Conservation (phyloP, 208 protist genomes). For the Novymonas esmeraldas region DNA sequence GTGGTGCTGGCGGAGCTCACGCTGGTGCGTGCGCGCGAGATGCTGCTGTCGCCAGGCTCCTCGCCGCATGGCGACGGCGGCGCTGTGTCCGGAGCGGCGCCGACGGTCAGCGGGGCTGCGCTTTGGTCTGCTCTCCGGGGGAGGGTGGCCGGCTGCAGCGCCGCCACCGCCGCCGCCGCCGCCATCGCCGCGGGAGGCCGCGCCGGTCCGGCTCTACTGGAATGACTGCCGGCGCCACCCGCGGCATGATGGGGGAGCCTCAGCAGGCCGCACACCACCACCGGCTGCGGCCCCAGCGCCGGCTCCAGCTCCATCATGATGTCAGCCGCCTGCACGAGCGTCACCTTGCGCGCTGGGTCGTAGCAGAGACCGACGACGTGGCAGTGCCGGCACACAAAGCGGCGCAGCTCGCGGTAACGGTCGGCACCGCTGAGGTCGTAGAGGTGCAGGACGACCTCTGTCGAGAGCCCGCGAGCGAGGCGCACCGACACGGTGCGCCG, state of each 20-base stretch:
- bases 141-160: not conserved
- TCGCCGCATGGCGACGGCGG: too few relatives aligned
- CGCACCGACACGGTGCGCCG: conserved; percentile 47
- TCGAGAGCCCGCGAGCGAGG: conserved; percentile 45
- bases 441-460: conserved; percentile 66
- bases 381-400: conserved; percentile 75
- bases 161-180: not conserved
- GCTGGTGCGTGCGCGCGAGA: not conserved
- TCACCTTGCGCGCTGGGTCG: conserved; percentile 67
- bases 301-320: conserved; percentile 80
- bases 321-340: conserved; percentile 79
- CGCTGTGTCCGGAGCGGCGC: not conserved
- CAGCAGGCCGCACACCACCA: conserved; percentile 77
- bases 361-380: conserved; percentile 84
- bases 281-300: conserved; percentile 72
- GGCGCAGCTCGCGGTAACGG: conserved; percentile 74
- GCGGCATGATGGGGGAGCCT: conserved; percentile 2
- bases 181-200: not conserved
- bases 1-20: not conserved
- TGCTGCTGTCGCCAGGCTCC: too few relatives aligned
- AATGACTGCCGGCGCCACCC: not conserved
- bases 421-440: conserved; percentile 72
- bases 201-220: not conserved
- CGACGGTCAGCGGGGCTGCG: not conserved
- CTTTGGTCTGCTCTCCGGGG: not conserved